A percentile compares a stretch with the other conserved stretches of the same genome.
Conservation (phyloP, 2,329 filamentous ascomycete genomes). For the Colletotrichum coccodes region DNA sequence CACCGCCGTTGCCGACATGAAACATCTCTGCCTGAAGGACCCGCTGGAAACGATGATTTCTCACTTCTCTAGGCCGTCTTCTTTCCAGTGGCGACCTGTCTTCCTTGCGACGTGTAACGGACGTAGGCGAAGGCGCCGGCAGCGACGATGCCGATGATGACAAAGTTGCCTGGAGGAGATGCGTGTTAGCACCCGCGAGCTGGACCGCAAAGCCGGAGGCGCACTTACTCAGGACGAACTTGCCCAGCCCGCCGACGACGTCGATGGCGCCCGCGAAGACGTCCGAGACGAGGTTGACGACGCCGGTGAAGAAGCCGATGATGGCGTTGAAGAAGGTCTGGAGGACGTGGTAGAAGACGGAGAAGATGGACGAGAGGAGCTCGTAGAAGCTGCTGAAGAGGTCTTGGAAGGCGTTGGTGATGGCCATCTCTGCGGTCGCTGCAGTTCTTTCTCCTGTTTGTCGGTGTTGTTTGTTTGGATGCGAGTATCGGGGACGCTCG, state of each 20-base stretch:
- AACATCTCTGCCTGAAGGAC: not conserved
- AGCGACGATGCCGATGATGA: conserved; percentile 45
- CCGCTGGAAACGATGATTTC: too few species aligned
- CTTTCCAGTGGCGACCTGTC: conserved; percentile 39
- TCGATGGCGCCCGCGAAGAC: conserved; percentile 48
- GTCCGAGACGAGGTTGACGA: conserved; percentile 48
- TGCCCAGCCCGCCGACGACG: conserved; percentile 49
- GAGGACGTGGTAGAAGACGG: conserved; percentile 45
- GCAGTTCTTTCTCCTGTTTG: too few species aligned
- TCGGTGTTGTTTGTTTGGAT: not conserved
- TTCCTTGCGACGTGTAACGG: conserved; percentile 45
- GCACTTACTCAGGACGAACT: conserved; percentile 50
- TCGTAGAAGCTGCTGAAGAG: conserved; percentile 54
- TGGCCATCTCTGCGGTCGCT: conserved; percentile 40
- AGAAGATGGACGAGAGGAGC: conserved; percentile 49
- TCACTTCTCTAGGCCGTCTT: conserved; percentile 37
- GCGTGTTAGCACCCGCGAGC: not conserved
- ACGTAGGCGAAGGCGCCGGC: conserved; percentile 45
- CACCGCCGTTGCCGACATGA: not conserved
- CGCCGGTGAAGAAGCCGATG: conserved; percentile 47
- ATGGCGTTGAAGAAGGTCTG: conserved; percentile 45
- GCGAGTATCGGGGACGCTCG: not conserved
- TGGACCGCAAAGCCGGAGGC: not conserved
- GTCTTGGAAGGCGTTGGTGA: conserved; percentile 48
- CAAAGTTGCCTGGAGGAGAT: conserved; percentile 45